Evolutionary conservation across 2,329 filamentous ascomycete genomes (phyloP).

Genomic region (Gremmenia infestans): DNA sequence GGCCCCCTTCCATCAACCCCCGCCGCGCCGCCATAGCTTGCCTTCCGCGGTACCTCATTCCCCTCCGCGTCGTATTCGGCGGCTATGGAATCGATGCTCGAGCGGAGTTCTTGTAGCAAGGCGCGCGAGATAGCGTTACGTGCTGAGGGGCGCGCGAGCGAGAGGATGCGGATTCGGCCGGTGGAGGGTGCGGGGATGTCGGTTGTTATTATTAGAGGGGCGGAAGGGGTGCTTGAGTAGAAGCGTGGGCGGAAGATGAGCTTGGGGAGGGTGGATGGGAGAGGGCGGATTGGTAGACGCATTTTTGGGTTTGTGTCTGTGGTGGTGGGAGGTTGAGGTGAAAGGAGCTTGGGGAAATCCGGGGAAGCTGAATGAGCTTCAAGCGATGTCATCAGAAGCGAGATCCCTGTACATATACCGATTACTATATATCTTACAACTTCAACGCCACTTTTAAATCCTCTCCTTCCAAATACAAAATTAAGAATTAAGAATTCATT

Average conservation of each 20-base stretch:
- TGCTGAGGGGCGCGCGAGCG: constrained; percentile 73
- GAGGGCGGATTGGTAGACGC: constrained; percentile 4
- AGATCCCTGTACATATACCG: neutral
- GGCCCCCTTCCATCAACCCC: constrained; percentile 44
- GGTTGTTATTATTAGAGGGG: constrained; percentile 13
- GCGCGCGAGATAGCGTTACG: constrained; percentile 87
- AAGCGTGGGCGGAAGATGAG: constrained; percentile 5
- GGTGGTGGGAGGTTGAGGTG: neutral
- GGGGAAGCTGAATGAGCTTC: neutral
- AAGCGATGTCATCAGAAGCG: neutral
- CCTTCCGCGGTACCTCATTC: constrained; percentile 42
- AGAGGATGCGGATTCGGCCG: constrained; percentile 86
- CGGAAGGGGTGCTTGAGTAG: constrained; percentile 10
- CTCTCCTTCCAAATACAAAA: too few relatives aligned
- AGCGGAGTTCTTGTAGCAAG: constrained; percentile 66
- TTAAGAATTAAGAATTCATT: too few relatives aligned
- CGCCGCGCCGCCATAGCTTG: constrained; percentile 41
- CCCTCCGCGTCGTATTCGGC: constrained; percentile 53
- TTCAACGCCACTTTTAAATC: too few relatives aligned
- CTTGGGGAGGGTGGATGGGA: constrained; percentile 7
- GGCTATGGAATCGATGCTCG: constrained; percentile 68
- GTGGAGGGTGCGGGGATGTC: constrained; percentile 16
- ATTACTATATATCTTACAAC: too few relatives aligned
- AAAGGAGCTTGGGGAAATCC: neutral
- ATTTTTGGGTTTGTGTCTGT: neutral